Percentiles rank a stretch among this genome's conserved stretches.
Evolutionary conservation across 1,284 basidiomycete species (phyloP).

Genomic region (Vanrija sp.): DNA sequence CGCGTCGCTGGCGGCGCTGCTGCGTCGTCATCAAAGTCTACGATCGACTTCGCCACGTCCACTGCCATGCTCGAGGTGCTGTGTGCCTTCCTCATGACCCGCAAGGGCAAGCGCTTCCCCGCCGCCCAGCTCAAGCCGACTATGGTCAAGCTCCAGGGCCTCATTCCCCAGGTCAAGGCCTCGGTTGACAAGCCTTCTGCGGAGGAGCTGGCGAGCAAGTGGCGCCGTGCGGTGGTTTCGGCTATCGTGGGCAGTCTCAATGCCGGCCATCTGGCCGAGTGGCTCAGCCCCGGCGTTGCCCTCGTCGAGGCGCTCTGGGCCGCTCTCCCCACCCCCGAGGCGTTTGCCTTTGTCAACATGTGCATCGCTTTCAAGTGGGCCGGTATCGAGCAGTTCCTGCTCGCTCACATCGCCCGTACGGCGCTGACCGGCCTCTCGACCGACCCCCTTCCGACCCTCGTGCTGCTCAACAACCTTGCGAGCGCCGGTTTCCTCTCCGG

Average conservation of each 20-base stretch:
- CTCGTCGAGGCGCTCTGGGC: constrained; percentile 45
- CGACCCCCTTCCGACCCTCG: constrained; percentile 39
- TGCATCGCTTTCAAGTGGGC: constrained; percentile 44
- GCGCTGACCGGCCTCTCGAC: constrained; percentile 26
- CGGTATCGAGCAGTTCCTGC: constrained; percentile 48
- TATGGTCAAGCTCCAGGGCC: constrained; percentile 33
- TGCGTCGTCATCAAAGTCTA: constrained; percentile 10
- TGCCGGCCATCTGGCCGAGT: constrained; percentile 46
- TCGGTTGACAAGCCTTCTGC: not conserved
- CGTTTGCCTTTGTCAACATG: constrained; percentile 41
- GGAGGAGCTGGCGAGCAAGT: constrained; percentile 7
- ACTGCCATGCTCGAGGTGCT: constrained; percentile 31
- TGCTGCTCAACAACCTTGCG: constrained; percentile 44
- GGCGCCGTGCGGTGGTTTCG: constrained; percentile 29
- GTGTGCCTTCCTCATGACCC: constrained; percentile 51
- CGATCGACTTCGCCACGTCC: constrained; percentile 4
- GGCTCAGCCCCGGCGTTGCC: constrained; percentile 47
- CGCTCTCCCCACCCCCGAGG: constrained; percentile 25
- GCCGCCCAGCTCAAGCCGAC: constrained; percentile 50
- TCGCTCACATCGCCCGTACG: constrained; percentile 29
- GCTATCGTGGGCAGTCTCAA: constrained; percentile 34
- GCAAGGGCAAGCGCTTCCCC: constrained; percentile 51
- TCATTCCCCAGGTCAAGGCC: constrained; percentile 15
- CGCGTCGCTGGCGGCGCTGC: constrained; percentile 17
- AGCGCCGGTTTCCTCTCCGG: constrained; percentile 39